These are phyloP conservation scores for Sechiopsis laciniata DNA, from an alignment of 306 rosid genomes.

Conservation along the genomic window DNA sequence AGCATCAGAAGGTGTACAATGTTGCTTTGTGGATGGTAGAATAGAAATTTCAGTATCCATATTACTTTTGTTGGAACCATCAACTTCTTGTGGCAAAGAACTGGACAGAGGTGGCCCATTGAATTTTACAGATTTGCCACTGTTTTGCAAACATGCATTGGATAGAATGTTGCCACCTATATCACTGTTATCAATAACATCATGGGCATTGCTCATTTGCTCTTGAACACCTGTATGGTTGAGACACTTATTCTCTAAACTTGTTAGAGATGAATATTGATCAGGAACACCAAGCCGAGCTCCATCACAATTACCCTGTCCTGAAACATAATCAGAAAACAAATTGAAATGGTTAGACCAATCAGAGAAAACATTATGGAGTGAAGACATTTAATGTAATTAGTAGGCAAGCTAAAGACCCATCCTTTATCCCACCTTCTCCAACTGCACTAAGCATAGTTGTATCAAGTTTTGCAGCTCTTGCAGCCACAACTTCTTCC, in stretches of 20 bases:
- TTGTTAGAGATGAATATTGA: constrained; percentile 41
- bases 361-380: constrained; percentile 32
- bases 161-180: constrained; percentile 5
- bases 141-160: constrained; percentile 32
- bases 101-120: constrained; percentile 37
- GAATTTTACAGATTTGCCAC: constrained; percentile 34
- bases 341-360: constrained; percentile 35
- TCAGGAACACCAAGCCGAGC: constrained; percentile 42
- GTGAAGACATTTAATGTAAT: constrained; percentile 34
- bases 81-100: constrained; percentile 46
- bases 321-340: constrained; percentile 39
- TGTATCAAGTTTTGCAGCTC: constrained; percentile 57
- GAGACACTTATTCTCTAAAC: constrained; percentile 51
- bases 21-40: constrained; percentile 34
- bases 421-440: constrained; percentile 50
- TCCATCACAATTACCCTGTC: constrained; percentile 44
- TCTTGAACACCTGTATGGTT: constrained; percentile 37
- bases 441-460: constrained; percentile 32
- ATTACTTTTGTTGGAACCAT: constrained; percentile 40
- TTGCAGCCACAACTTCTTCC: constrained; percentile 71
- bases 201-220: constrained; percentile 33
- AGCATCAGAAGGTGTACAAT: constrained; percentile 30
- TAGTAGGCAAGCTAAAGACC: constrained; percentile 34
- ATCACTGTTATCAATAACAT: constrained; percentile 22
- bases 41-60: constrained; percentile 39